Evolutionary conservation across 768 basidiomycete genomes (phyloP), one percentile per base, ranked within the genome.

Genomic region (Lactarius tabidus): DNA sequence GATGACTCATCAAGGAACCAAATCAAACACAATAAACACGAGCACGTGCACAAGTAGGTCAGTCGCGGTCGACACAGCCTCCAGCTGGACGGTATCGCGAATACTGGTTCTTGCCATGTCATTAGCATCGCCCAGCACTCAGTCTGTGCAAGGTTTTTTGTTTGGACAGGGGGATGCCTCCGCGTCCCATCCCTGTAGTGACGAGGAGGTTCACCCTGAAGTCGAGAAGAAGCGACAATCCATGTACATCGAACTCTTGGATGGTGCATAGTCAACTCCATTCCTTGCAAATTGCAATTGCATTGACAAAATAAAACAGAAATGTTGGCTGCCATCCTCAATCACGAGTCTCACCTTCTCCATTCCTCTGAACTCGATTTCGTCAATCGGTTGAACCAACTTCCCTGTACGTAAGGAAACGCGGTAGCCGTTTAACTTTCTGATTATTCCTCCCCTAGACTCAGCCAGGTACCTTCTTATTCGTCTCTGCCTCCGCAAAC

Each of bases 401-500:
- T 89, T 23, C 75, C 80, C 31, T 85, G 88, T 88, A 68, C 67
- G 86, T 77, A 26, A 53, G 53, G 43, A 28, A 54, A 26, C 48
- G 63, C 38, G 18, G 61, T 15, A 14, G 23, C 36, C 15, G 5
- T 14, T 3, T 45, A 15, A 28, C 39, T 39, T 8, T 26, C 35
- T 29, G 35, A 23, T 51, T 48, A 57, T 48, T 52, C 26, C 59
- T 36, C 35, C 26, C 36, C 9, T 60, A 88, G 86, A 84, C 69
- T 73, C 79, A 17, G 81, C 86, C 3, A 78, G 81, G 31, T 89
- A 87, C 72, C 81, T 90, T 18, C 79, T 89, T 66, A 79, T 84
- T 20, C 82, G 87, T 26, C 76, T 90, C 10, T 77, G 84, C n/a
- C 77, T 88, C 9, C 82, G 88, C 58, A 86, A 85, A 68, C 78